Evolutionary conservation across 371 early-diverging fungal genomes (phyloP), one percentile per base, ranked within the genome.

Genomic region (Saksenaea vasiformis): DNA sequence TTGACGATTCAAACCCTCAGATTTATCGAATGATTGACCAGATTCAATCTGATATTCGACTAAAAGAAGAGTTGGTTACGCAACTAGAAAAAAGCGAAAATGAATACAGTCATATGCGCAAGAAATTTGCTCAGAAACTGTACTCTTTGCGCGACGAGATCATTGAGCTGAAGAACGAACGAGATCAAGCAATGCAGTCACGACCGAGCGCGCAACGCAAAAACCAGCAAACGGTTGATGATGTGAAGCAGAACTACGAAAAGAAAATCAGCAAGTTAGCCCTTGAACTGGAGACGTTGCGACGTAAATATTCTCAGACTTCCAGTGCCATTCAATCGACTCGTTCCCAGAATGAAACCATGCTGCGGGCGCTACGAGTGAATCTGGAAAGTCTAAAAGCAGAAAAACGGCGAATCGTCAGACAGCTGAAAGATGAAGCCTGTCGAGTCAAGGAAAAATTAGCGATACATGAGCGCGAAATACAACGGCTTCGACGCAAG

Each of bases 341-440:
- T 10, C 84, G 86, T 28, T 84, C 72, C 57, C 70, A 82, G 58
- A 81, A 80, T 28, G 87, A 87, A 62, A 72, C 70, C 34, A 77
- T 80, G 60, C 58, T 88, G 3, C 77, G 83, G 26, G 76, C 77
- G 0, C 71, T 88, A 53, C 78, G 80, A 28, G 72, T 73, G 15
- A 79, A 80, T 51, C 79, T 89, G 10, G 87, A 89, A 64, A 80
- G 77, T 1, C 85, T 87, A 58, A 88, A 86, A 72, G 76, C 80
- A 11, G 94, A 94, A 68, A 93, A 93, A 66, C 65, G 82, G n/a
- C 85, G 88, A 3, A 90, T 92, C 87, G 69, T 91, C 65, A 90
- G 88, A 65, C 87, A 90, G 13, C 88, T 92, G 82, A 90, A 90
- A 67, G 87, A 87, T 43, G 91, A 92, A 63, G 84, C 87, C 3